Conservation (phyloP, 495 filamentous ascomycete species). For the Tuber aestivum region DNA sequence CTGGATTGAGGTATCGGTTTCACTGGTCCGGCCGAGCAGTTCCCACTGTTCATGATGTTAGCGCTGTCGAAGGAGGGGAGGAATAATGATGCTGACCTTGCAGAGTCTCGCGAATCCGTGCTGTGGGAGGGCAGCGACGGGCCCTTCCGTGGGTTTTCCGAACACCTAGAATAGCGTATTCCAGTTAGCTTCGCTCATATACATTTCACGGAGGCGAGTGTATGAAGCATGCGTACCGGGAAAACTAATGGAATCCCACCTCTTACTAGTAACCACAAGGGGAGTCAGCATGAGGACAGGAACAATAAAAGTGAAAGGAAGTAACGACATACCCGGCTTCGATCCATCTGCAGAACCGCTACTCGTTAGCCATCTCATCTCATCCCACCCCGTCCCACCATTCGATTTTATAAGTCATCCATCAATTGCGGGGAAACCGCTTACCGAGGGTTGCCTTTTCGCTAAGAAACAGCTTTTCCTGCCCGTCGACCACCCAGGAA, state of each 20-base stretch:
- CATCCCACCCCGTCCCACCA: neutral
- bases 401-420: neutral
- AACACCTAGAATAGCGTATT: constrained; percentile 60
- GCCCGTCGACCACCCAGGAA: constrained; percentile 71
- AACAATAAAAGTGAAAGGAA: neutral
- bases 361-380: constrained; percentile 4
- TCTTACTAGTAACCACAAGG: constrained; percentile 49
- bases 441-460: constrained; percentile 57
- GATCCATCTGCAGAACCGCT: constrained; percentile 46
- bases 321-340: constrained; percentile 43
- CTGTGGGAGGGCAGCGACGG: constrained; percentile 71
- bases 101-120: constrained; percentile 93
- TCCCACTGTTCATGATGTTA: constrained; percentile 48
- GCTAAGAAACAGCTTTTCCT: constrained; percentile 85
- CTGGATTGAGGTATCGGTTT: constrained; percentile 62
- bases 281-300: neutral
- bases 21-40: constrained; percentile 53
- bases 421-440: neutral
- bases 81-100: constrained; percentile 25
- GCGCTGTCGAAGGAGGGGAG: neutral
- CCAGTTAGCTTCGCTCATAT: neutral
- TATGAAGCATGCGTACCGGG: constrained; percentile 57
- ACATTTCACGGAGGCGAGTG: neutral
- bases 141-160: constrained; percentile 67
- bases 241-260: constrained; percentile 92